Percentiles rank a stretch among this genome's conserved stretches.
These are phyloP conservation scores for Hexamita inflata DNA, from an alignment of 208 protist genomes.

Conservation along the genomic window DNA sequence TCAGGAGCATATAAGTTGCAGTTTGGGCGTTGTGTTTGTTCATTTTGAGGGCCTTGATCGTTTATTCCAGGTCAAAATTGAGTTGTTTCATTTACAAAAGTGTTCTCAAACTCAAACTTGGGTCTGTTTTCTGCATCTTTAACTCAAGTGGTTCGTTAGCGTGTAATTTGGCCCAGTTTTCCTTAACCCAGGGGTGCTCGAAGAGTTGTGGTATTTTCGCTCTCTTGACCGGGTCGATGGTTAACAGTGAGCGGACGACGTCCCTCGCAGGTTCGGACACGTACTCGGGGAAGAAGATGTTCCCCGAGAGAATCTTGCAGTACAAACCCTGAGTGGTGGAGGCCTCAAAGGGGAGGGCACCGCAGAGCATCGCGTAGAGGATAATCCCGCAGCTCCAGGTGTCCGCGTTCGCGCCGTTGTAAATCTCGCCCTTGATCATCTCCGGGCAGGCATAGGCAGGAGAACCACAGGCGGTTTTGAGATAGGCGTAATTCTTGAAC, in stretches of 20 bases:
- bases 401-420: conserved; percentile 71
- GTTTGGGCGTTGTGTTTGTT: conserved; percentile 36
- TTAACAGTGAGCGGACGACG: conserved; percentile 17
- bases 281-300: not conserved
- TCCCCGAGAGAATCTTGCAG: conserved; percentile 58
- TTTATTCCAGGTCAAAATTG: conserved; percentile 9
- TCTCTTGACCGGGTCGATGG: conserved; percentile 18
- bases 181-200: conserved; percentile 29
- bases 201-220: conserved; percentile 25
- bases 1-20: conserved; percentile 34
- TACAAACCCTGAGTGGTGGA: conserved; percentile 66
- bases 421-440: conserved; percentile 66
- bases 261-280: not conserved
- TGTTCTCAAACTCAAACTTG: not conserved
- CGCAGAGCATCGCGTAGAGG: conserved; percentile 70
- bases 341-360: conserved; percentile 72
- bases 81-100: conserved; percentile 8
- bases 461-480: conserved; percentile 68
- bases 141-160: not conserved
- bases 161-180: conserved; percentile 7
- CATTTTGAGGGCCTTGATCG: not conserved
- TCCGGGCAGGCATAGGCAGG: conserved; percentile 77
- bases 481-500: conserved; percentile 56
- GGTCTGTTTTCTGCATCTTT: not conserved
- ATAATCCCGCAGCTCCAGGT: conserved; percentile 81